These are phyloP conservation scores for Juncus effusus DNA, from an alignment of 176 grass and related monocot genomes.

Conservation along the genomic window DNA sequence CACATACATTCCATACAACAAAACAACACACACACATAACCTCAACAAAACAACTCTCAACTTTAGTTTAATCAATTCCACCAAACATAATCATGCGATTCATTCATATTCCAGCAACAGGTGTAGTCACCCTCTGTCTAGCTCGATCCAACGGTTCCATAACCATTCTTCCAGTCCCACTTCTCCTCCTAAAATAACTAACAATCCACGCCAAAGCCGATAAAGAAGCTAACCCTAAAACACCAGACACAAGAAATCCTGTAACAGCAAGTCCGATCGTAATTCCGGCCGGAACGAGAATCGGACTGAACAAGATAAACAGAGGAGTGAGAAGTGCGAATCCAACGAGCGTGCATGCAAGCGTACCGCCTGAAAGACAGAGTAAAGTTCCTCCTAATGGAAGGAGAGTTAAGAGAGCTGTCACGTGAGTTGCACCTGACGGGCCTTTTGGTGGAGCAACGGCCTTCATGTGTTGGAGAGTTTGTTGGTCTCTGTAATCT, in stretches of 20 bases:
- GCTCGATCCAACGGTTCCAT: conserved; percentile 35
- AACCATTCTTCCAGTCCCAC: conserved; percentile 18
- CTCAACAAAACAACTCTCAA: too few relatives aligned
- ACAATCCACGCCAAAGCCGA: conserved; percentile 40
- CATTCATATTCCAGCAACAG: not conserved
- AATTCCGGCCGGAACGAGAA: conserved; percentile 35
- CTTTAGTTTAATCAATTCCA: not conserved
- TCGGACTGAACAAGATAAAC: conserved; percentile 47
- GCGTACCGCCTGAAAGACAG: conserved; percentile 16
- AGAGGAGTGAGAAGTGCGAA: conserved; percentile 29
- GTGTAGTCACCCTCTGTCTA: not conserved
- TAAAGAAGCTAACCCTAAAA: conserved; percentile 25
- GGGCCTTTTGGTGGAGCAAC: conserved; percentile 25
- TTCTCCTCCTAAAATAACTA: conserved; percentile 22
- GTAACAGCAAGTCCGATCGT: conserved; percentile 18
- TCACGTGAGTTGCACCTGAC: not conserved
- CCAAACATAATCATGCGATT: not conserved
- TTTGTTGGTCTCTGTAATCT: conserved; percentile 17
- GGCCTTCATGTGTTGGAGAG: conserved; percentile 25
- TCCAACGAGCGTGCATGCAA: conserved; percentile 28
- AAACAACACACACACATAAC: not conserved
- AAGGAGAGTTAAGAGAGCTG: conserved; percentile 25
- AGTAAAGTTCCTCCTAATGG: conserved; percentile 40
- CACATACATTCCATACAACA: not conserved
- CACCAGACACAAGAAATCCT: conserved; percentile 37